Percentiles rank a stretch among this genome's conserved stretches.
Evolutionary conservation across 2,329 filamentous ascomycete genomes (phyloP).

Genomic region (Apiospora aurea): DNA sequence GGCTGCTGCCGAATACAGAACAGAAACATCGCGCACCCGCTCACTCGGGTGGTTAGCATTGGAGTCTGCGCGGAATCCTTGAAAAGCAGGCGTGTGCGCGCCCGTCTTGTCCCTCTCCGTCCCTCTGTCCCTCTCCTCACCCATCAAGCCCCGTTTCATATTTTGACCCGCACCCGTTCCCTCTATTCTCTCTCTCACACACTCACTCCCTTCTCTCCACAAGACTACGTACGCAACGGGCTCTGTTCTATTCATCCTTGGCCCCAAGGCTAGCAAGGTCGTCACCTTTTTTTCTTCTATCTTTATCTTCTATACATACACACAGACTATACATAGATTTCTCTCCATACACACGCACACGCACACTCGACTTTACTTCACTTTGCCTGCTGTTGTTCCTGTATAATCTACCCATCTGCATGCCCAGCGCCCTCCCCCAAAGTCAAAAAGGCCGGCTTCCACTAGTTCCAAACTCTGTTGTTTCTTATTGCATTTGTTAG

Average conservation of each 20-base stretch:
- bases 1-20: neutral
- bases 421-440: constrained; percentile 6
- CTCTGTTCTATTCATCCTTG: constrained; percentile 21
- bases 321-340: constrained; percentile 17
- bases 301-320: neutral
- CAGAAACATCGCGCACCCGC: neutral
- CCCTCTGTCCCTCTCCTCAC: constrained; percentile 20
- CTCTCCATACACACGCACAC: constrained; percentile 7
- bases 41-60: neutral
- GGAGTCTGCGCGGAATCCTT: neutral
- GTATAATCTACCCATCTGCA: constrained; percentile 20
- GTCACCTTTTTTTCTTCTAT: constrained; percentile 14
- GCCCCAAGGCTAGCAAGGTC: constrained; percentile 20
- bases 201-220: constrained; percentile 23
- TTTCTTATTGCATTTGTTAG: constrained; percentile 24
- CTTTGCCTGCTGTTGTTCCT: neutral
- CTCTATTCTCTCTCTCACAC: constrained; percentile 27
- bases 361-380: neutral
- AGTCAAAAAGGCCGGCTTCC: constrained; percentile 21
- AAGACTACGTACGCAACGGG: constrained; percentile 17
- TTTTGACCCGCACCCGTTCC: constrained; percentile 32
- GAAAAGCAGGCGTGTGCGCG: constrained; percentile 23
- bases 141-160: constrained; percentile 34
- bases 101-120: neutral
- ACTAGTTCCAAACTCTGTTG: constrained; percentile 23